Evolutionary conservation across 495 filamentous ascomycete genomes (phyloP).

Genomic region (Neurospora cerealis): DNA sequence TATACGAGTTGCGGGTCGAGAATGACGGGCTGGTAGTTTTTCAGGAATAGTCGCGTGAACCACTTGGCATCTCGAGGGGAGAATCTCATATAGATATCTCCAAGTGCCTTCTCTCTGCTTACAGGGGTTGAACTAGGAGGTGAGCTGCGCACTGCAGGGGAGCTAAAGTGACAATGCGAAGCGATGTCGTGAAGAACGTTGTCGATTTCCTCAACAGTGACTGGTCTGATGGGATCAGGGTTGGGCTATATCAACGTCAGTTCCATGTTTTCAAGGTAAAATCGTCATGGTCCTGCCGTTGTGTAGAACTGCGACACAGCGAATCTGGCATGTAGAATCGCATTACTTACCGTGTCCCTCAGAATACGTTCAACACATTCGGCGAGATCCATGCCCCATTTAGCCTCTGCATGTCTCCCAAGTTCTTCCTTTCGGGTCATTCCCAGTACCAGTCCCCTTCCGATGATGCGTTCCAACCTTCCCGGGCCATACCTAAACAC

Average conservation of each 20-base stretch:
- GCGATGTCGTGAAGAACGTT: conserved; percentile 51
- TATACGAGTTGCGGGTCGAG: conserved; percentile 34
- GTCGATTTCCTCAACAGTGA: conserved; percentile 72
- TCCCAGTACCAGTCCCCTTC: conserved; percentile 52
- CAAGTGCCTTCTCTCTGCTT: conserved; percentile 39
- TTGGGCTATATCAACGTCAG: conserved; percentile 27
- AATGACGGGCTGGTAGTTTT: conserved; percentile 56
- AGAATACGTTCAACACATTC: conserved; percentile 60
- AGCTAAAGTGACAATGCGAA: conserved; percentile 57
- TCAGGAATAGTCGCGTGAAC: conserved; percentile 75
- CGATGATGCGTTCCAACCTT: conserved; percentile 52
- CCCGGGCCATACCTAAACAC: conserved; percentile 57
- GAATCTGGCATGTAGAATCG: not conserved
- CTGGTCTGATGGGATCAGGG: conserved; percentile 23
- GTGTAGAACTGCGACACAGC: not conserved
- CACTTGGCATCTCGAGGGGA: conserved; percentile 74
- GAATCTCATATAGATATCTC: conserved; percentile 48
- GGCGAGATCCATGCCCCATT: conserved; percentile 52
- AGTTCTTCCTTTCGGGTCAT: conserved; percentile 49
- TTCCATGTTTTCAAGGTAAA: not conserved
- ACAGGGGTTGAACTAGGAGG: conserved; percentile 19
- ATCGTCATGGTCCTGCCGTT: not conserved
- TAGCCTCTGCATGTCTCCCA: conserved; percentile 46
- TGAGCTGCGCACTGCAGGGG: conserved; percentile 46
- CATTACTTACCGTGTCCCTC: conserved; percentile 46